Evolutionary conservation across 768 basidiomycete species (phyloP).

Genomic region (Lactarius psammicola): DNA sequence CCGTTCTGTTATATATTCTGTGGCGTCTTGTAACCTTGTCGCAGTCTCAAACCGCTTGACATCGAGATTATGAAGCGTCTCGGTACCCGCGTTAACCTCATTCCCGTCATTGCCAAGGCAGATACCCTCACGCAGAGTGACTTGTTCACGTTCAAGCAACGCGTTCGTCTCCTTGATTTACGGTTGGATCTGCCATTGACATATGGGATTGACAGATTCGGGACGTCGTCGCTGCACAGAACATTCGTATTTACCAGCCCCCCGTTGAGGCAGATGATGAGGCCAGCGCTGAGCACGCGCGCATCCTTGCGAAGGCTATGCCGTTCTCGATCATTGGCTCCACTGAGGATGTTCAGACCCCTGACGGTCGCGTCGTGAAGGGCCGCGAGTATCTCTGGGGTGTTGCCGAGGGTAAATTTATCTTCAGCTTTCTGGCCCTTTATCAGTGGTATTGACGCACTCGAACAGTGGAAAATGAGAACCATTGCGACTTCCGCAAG

Average conservation of each 20-base stretch:
- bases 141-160: constrained; percentile 87
- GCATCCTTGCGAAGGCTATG: constrained; percentile 83
- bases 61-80: constrained; percentile 99
- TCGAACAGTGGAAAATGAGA: constrained; percentile 89
- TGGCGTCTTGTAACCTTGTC: constrained; percentile 6
- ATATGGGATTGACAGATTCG: constrained; percentile 56
- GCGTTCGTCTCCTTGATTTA: constrained; percentile 50
- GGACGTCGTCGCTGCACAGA: constrained; percentile 86
- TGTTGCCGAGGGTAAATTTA: constrained; percentile 86
- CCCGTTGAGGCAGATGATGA: constrained; percentile 89
- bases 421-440: neutral
- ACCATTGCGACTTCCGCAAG: constrained; percentile 99
- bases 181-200: constrained; percentile 14
- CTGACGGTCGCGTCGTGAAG: constrained; percentile 91
- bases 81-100: constrained; percentile 95
- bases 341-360: constrained; percentile 89
- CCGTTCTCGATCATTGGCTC: constrained; percentile 99
- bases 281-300: constrained; percentile 82
- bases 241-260: constrained; percentile 92
- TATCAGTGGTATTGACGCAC: constrained; percentile 1
- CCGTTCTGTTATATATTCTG: constrained; percentile 28
- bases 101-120: constrained; percentile 96
- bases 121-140: constrained; percentile 96
- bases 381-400: constrained; percentile 99
- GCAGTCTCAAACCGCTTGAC: constrained; percentile 91